Evolutionary conservation across 768 basidiomycete genomes (phyloP).

Genomic region (Lentinula aciculospora): DNA sequence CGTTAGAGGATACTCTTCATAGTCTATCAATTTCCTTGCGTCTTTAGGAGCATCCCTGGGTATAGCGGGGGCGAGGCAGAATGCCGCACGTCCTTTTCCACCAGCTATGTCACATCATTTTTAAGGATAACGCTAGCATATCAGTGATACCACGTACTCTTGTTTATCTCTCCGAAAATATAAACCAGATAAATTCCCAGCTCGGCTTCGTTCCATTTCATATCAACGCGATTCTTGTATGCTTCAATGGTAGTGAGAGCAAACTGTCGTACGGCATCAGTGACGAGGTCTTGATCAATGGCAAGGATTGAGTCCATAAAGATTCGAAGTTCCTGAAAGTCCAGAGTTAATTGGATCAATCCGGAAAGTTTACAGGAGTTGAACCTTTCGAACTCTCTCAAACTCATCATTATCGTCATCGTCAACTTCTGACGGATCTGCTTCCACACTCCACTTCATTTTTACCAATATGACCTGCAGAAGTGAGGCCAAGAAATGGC

Average conservation of each 20-base stretch:
- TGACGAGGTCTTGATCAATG: slow-evolving; percentile 84
- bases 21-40: slow-evolving; percentile 60
- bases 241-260: slow-evolving; percentile 71
- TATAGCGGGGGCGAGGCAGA: slow-evolving; percentile 70
- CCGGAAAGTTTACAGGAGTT: slow-evolving; percentile 11
- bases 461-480: slow-evolving; percentile 78
- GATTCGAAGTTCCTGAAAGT: slow-evolving; percentile 66
- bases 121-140: background rate
- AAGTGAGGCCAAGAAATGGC: slow-evolving; percentile 72
- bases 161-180: slow-evolving; percentile 90
- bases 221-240: slow-evolving; percentile 52
- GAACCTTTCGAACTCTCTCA: slow-evolving; percentile 78
- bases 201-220: slow-evolving; percentile 93
- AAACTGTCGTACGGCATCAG: slow-evolving; percentile 65
- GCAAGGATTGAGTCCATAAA: slow-evolving; percentile 84
- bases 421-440: slow-evolving; percentile 76
- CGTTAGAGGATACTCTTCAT: slow-evolving; percentile 79
- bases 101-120: slow-evolving; percentile 37
- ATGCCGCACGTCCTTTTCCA: slow-evolving; percentile 78
- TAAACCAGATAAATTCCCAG: slow-evolving; percentile 90
- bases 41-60: slow-evolving; percentile 43
- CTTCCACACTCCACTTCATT: slow-evolving; percentile 85
- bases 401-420: slow-evolving; percentile 85
- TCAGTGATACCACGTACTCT: slow-evolving; percentile 47
- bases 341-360: background rate